Evolutionary conservation across 352 stramenopile species (phyloP), one percentile per base, ranked within the genome.

Genomic region (Globisporangium alternatum): DNA sequence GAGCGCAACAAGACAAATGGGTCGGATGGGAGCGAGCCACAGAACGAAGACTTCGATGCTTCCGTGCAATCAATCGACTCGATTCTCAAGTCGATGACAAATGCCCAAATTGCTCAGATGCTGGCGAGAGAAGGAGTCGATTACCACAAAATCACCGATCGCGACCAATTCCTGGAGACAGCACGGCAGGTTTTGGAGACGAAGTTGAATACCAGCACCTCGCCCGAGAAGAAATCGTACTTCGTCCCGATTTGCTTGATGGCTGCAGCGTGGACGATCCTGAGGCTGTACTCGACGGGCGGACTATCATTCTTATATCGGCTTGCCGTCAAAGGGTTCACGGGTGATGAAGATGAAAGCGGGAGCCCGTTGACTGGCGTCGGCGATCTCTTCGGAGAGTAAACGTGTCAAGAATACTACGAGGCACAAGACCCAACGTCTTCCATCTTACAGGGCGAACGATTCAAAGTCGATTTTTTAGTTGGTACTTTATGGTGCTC

Each of bases 41-140:
- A 25, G 21, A 51, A 48, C 47, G 57, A 33, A 21, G 62, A 74
- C 28, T 41, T 48, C 9, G 45, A 44, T 33, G 61, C 61, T 8
- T 67, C 75, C 7, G 69, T 68, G 6, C 64, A 86, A n/a, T 85
- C 82, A 1, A 74, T 93, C n/a, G 76, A 91, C 19, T 79, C 77
- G 15, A 69, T 94, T 15, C 70, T 95, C n/a, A 72, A 83, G 65
- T 86, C 81, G 25, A 92, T 94, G 83, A 81, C 77, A 1, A 91
- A 79, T 49, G 68, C 77, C 33, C 74, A 93, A 65, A 92, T 93
- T 68, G 72, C 80, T 7, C 66, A 79, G 31, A 73, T 94, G 57
- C 70, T 93, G 1, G 59, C 67, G 13, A 60, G 67, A 13, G 86
- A 93, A 69, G 86, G 87, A 0, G 78, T 95, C 62, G 81, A 91